phyloP scores from a whole-genome alignment of 1,284 basidiomycete genomes.

The Puccinia horiana region DNA sequence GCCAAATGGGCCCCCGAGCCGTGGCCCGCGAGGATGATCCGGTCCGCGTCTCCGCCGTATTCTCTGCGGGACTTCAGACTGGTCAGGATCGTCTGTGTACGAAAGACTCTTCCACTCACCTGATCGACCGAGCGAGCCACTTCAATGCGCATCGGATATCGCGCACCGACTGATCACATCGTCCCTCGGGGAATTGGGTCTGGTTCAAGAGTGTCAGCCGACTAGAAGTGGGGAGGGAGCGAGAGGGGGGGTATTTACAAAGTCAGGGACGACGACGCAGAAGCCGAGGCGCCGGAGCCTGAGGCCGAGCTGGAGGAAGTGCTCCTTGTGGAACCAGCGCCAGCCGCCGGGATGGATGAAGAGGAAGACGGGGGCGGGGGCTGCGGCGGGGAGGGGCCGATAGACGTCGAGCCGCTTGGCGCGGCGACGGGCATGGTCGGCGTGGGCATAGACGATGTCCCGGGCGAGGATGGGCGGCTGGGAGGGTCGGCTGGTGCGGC shows the following conservation, averaged over 20 bases:
- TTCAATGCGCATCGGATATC: constrained; percentile 57
- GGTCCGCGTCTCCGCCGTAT: constrained; percentile 58
- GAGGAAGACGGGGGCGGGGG: constrained; percentile 58
- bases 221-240: background rate
- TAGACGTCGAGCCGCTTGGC: constrained; percentile 20
- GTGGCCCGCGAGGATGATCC: constrained; percentile 58
- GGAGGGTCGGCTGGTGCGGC: background rate
- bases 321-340: constrained; percentile 52
- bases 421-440: constrained; percentile 54
- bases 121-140: constrained; percentile 58
- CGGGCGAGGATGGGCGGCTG: background rate
- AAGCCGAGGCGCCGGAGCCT: constrained; percentile 58
- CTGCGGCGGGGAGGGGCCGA: constrained; percentile 50
- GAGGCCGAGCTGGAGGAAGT: constrained; percentile 58
- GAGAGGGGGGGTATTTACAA: constrained; percentile 49
- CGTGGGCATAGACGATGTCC: constrained; percentile 52
- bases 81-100: too few relatives aligned
- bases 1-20: constrained; percentile 57
- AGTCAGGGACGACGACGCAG: constrained; percentile 59
- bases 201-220: background rate
- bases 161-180: constrained; percentile 56
- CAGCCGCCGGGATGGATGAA: constrained; percentile 57
- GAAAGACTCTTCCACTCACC: constrained; percentile 4
- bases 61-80: too few relatives aligned
- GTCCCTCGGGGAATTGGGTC: constrained; percentile 57